Base-by-base conservation (phyloP, 2,329 filamentous ascomycete species). In the Coniochaeta ligniaria region DNA sequence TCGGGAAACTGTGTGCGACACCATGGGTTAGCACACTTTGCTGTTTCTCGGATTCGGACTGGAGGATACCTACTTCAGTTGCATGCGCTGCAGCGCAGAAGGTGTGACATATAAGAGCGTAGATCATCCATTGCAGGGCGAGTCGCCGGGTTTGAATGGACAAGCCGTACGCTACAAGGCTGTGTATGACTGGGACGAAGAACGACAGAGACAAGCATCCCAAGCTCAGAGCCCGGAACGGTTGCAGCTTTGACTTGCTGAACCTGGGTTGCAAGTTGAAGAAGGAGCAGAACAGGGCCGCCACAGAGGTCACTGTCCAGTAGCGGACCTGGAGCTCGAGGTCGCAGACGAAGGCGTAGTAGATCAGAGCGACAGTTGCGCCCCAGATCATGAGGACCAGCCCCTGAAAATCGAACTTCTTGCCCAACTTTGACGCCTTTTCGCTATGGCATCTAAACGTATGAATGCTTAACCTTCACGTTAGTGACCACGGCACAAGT, bases 181-280 rank as follows among this genome's bases (percentile, higher is more conserved):
- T 76, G 59, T 80, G 75, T 5, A 72, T 54, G 16, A 78, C 69
- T 3, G 78, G 76, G 2, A 75, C 68, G 11, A 75, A 76, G 1
- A 73, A 76, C 8, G 66, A 69, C 1, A 74, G 63, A 1, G 74
- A 78, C 12, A 81, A 73, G 2, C 70, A 68, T 8, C 72, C 70
- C 63, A 78, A 80, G 31, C 77, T 73, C 2, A 67, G 67, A 9
- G 76, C 74, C 11, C 78, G 70, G 16, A 74, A 68, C 12, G 72
- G 71, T n/a, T 74, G 71, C 11, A 75, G 68, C 45, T 69, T 70
- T 4, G 75, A 72, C n/a, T 71, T 69, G 22, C 73, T 71, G 60
- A 75, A 76, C n/a, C 63, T 66, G 6, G 71, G 72, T 24, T 71
- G 67, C 58, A 74, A 72, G 2, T 73, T 76, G 43, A 72, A 70